Conservation (phyloP, 805 yeast genomes). For the Vanderwaltozyma polyspora region DNA sequence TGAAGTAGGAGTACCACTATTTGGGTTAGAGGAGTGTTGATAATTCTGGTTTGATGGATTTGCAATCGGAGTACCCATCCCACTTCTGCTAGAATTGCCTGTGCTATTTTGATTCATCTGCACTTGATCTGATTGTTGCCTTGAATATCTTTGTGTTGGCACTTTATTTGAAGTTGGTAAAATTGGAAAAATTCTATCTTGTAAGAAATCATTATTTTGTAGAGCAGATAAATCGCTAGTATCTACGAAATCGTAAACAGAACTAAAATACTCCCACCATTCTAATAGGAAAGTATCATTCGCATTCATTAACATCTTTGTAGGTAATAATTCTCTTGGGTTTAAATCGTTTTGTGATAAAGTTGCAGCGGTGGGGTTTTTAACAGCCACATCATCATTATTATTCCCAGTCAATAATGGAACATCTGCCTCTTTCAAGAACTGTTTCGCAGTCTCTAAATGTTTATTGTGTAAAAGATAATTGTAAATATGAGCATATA, state of each 20-base stretch:
- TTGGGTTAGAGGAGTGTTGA: background rate
- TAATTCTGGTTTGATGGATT: background rate
- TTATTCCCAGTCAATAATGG: conserved; percentile 22
- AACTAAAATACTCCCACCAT: conserved; percentile 46
- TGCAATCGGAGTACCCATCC: background rate
- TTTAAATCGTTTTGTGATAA: conserved; percentile 3
- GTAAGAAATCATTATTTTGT: background rate
- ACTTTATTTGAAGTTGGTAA: conserved; percentile 1
- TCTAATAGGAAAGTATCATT: conserved; percentile 40
- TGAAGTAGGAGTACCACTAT: background rate
- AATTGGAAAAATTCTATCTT: conserved; percentile 2
- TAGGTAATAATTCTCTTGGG: conserved; percentile 7
- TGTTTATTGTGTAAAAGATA: conserved; percentile 37
- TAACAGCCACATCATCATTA: conserved; percentile 31
- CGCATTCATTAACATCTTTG: conserved; percentile 32
- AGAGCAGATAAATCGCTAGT: conserved; percentile 22
- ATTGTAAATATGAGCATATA: conserved; percentile 42
- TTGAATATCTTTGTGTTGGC: background rate
- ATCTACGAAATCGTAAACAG: conserved; percentile 36
- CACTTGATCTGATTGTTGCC: background rate
- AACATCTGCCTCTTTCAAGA: conserved; percentile 36
- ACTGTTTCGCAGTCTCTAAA: conserved; percentile 38
- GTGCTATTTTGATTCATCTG: conserved; percentile 1
- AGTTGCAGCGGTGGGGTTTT: conserved; percentile 30
- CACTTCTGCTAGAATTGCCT: conserved; percentile 1